A percentile compares a stretch with the other conserved stretches of the same genome.
Evolutionary conservation across 176 grass and related monocot species (phyloP).

Genomic region (Bolboschoenus planiculmis): DNA sequence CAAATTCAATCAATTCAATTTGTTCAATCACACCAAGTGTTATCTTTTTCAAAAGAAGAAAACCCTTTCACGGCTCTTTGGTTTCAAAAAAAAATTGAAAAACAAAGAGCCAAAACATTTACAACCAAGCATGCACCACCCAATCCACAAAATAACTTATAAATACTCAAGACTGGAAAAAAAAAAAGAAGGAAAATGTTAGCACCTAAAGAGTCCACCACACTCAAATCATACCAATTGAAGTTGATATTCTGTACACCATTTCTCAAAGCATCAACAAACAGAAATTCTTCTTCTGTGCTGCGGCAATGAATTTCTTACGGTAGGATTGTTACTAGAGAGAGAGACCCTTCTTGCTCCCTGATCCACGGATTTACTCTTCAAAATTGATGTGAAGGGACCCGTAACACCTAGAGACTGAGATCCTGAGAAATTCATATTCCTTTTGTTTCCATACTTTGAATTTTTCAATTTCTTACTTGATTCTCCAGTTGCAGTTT

Average conservation of each 20-base stretch:
- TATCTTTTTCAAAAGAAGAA: neutral
- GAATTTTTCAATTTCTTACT: conserved; percentile 33
- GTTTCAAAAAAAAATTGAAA: conserved; percentile 8
- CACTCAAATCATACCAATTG: neutral
- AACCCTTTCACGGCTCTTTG: neutral
- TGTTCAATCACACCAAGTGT: neutral
- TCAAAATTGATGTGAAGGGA: conserved; percentile 26
- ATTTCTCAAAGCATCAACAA: conserved; percentile 19
- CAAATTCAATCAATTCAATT: neutral
- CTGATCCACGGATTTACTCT: conserved; percentile 38
- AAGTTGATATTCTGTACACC: neutral
- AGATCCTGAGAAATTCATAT: conserved; percentile 41
- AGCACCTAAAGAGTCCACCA: neutral
- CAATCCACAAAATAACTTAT: neutral
- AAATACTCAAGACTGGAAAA: neutral
- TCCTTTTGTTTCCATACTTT: conserved; percentile 31
- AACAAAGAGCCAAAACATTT: conserved; percentile 14
- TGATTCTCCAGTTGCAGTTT: conserved; percentile 31
- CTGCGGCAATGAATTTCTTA: conserved; percentile 43
- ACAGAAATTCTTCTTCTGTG: conserved; percentile 75
- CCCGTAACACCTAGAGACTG: conserved; percentile 35
- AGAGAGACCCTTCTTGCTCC: conserved; percentile 34
- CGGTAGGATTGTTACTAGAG: conserved; percentile 20
- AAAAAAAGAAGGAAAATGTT: neutral
- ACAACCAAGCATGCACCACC: neutral